phyloP scores from a whole-genome alignment of 2,329 filamentous ascomycete species.

The Geosmithia flava region DNA sequence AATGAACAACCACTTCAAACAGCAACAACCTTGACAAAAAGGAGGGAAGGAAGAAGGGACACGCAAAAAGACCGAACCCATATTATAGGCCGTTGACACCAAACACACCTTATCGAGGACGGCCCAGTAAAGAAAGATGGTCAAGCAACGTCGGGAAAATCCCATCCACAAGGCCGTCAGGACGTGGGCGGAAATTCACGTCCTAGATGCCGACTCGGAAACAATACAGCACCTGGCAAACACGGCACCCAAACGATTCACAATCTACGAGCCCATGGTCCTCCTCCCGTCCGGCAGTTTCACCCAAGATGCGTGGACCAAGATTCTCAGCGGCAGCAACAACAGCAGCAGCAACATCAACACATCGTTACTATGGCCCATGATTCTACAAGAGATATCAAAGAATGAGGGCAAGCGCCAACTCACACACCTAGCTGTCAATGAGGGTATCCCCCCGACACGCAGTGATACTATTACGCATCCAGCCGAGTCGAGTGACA shows the following conservation, averaged over 20 bases:
- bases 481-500: too few relatives aligned
- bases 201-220: not conserved
- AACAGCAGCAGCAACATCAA: constrained; percentile 10
- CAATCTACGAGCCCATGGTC: constrained; percentile 47
- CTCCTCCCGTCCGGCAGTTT: constrained; percentile 49
- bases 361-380: constrained; percentile 28
- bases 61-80: not conserved
- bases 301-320: constrained; percentile 8
- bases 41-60: not conserved
- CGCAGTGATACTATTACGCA: constrained; percentile 5
- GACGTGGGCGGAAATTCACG: constrained; percentile 11
- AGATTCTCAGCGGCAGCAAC: not conserved
- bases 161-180: constrained; percentile 19
- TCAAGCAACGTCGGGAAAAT: constrained; percentile 5
- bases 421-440: constrained; percentile 46
- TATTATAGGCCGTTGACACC: not conserved
- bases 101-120: not conserved
- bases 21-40: not conserved
- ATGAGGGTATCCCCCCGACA: constrained; percentile 45
- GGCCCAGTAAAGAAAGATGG: not conserved
- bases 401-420: constrained; percentile 19
- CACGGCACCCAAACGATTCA: constrained; percentile 43
- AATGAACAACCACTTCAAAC: too few relatives aligned
- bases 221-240: constrained; percentile 17
- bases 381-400: constrained; percentile 34